Evolutionary conservation across 495 filamentous ascomycete species (phyloP).

Genomic region (Oidiodendron maius): DNA sequence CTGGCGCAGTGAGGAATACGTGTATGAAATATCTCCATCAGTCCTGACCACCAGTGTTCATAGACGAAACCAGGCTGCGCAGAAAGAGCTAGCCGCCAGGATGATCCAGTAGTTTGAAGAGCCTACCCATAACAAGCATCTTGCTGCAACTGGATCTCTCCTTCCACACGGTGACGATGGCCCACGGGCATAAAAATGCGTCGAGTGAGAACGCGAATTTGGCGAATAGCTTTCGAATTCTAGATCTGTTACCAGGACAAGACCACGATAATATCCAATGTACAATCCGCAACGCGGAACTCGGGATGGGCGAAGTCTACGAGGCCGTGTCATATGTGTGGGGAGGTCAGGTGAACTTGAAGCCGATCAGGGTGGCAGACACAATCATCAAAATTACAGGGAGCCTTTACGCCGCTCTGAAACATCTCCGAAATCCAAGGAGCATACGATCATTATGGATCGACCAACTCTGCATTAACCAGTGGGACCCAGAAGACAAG

Average conservation of each 20-base stretch:
- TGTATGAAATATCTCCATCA: too few relatives aligned
- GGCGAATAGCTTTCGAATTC: slow-evolving; percentile 22
- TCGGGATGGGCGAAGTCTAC: background rate
- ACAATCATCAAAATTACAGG: background rate
- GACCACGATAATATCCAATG: background rate
- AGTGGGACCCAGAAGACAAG: background rate
- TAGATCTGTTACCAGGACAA: background rate
- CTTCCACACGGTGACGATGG: too few relatives aligned
- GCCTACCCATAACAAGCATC: too few relatives aligned
- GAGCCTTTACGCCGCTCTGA: background rate
- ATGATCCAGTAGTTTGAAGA: too few relatives aligned
- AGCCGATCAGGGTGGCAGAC: background rate
- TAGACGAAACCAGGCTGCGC: too few relatives aligned
- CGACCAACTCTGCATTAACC: background rate
- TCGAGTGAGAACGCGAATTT: too few relatives aligned
- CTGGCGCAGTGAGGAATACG: too few relatives aligned
- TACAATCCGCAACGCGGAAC: background rate
- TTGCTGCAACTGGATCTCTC: too few relatives aligned
- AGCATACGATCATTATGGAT: background rate
- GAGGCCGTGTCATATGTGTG: slow-evolving; percentile 3
- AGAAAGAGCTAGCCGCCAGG: too few relatives aligned
- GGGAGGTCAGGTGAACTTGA: background rate
- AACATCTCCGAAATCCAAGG: background rate
- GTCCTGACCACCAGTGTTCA: too few relatives aligned
- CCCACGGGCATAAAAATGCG: too few relatives aligned